Evolutionary conservation across 352 stramenopile species (phyloP).

Genomic region (Pythium aphanidermatum): DNA sequence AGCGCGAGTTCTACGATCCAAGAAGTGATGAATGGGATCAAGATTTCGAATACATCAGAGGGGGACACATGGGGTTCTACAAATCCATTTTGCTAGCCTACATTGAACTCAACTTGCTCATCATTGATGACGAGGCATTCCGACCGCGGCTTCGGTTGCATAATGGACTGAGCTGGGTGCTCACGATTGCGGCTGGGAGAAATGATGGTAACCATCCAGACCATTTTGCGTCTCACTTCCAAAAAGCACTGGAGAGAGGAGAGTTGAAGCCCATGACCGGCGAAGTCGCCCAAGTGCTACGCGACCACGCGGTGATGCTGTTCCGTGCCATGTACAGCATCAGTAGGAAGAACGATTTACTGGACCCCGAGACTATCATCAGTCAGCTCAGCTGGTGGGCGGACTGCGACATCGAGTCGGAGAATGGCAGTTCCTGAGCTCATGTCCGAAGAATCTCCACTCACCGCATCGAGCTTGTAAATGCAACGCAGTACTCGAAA

Average conservation of each 20-base stretch:
- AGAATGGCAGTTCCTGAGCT: no score
- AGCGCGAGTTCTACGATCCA: neutral
- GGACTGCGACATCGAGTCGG: no score
- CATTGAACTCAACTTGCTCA: conserved; percentile 24
- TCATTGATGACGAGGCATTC: conserved; percentile 23
- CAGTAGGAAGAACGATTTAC: conserved; percentile 13
- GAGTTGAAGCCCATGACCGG: conserved; percentile 16
- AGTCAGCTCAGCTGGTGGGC: no score
- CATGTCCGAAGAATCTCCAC: no score
- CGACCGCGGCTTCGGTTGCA: conserved; percentile 10
- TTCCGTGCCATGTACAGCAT: conserved; percentile 26
- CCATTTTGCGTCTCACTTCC: neutral
- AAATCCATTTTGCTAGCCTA: neutral
- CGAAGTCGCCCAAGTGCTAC: conserved; percentile 16
- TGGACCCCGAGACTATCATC: no score
- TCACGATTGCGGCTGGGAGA: no score
- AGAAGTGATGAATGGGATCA: no score
- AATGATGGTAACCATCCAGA: neutral
- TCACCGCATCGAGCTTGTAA: no score
- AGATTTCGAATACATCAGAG: no score
- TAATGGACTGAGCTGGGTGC: no score
- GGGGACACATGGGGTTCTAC: neutral
- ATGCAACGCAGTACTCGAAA: no score
- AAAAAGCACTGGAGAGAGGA: neutral
- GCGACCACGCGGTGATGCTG: conserved; percentile 21